Evolutionary conservation across 225 moss, liverwort and hornwort genomes (phyloP).

Genomic region (Takakia lepidozioides): DNA sequence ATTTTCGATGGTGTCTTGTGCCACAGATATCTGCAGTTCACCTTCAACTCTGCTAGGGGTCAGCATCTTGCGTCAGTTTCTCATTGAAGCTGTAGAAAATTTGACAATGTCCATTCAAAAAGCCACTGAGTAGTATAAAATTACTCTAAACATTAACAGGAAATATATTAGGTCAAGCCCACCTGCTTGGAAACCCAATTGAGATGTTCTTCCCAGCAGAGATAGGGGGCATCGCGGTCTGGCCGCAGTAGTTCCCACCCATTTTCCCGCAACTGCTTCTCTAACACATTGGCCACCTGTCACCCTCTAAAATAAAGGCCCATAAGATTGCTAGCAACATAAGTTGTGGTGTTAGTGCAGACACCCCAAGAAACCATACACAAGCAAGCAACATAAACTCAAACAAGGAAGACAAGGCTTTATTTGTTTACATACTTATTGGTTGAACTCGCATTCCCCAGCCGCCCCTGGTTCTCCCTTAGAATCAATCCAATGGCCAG

Average conservation of each 20-base stretch:
- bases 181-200: constrained; percentile 98
- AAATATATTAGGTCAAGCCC: background rate
- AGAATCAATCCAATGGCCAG: constrained; percentile 97
- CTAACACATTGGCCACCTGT: constrained; percentile 85
- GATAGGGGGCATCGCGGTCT: constrained; percentile 79
- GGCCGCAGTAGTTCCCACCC: constrained; percentile 94
- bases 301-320: constrained; percentile 32
- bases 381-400: too few relatives aligned
- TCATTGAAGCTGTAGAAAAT: too few relatives aligned
- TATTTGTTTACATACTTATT: constrained; percentile 91
- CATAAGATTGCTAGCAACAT: constrained; percentile 4
- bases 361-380: too few relatives aligned
- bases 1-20: too few relatives aligned
- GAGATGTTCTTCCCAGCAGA: constrained; percentile 94
- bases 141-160: background rate
- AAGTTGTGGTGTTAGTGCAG: too few relatives aligned
- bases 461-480: constrained; percentile 75
- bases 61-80: too few relatives aligned
- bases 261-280: constrained; percentile 77
- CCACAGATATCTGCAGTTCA: too few relatives aligned
- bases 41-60: too few relatives aligned
- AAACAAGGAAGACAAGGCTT: too few relatives aligned
- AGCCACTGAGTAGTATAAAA: too few relatives aligned
- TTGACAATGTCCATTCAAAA: too few relatives aligned
- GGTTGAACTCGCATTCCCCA: constrained; percentile 91